Percentiles rank a stretch among this genome's conserved stretches.
phyloP scores from a whole-genome alignment of 169 alveolate species.

The Plasmodium reichenowi region DNA sequence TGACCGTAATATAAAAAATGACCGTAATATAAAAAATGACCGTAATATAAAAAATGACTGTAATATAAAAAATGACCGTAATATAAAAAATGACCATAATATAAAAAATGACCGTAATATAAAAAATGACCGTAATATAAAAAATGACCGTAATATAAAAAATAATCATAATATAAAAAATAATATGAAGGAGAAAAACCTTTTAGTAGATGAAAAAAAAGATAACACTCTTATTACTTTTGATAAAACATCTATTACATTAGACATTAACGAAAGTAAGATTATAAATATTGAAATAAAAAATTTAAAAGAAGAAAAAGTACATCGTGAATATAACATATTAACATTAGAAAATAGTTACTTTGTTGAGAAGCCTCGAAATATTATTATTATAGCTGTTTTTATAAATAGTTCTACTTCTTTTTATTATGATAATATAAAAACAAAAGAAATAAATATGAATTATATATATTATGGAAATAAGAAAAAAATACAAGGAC shows the following conservation, averaged over 20 bases:
- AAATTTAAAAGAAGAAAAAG: conserved; percentile 40
- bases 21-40: no score
- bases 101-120: not conserved
- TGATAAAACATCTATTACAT: conserved; percentile 23
- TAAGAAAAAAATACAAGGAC: conserved; percentile 26
- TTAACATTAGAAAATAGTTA: conserved; percentile 42
- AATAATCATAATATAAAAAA: not conserved
- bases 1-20: no score
- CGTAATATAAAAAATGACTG: no score
- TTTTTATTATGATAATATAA: conserved; percentile 21
- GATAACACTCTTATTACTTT: conserved; percentile 14
- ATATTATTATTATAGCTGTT: conserved; percentile 23
- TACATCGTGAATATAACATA: conserved; percentile 9
- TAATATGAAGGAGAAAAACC: not conserved
- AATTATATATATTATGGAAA: conserved; percentile 57
- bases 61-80: no score
- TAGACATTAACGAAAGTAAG: conserved; percentile 12
- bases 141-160: no score
- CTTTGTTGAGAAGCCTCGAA: conserved; percentile 22
- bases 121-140: no score
- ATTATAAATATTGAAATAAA: conserved; percentile 32
- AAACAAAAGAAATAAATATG: conserved; percentile 43
- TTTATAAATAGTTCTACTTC: conserved; percentile 42
- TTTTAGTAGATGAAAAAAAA: not conserved
- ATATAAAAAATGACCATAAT: no score